Conservation (phyloP, 2,329 filamentous ascomycete species). For the Aspergillus sp. region DNA sequence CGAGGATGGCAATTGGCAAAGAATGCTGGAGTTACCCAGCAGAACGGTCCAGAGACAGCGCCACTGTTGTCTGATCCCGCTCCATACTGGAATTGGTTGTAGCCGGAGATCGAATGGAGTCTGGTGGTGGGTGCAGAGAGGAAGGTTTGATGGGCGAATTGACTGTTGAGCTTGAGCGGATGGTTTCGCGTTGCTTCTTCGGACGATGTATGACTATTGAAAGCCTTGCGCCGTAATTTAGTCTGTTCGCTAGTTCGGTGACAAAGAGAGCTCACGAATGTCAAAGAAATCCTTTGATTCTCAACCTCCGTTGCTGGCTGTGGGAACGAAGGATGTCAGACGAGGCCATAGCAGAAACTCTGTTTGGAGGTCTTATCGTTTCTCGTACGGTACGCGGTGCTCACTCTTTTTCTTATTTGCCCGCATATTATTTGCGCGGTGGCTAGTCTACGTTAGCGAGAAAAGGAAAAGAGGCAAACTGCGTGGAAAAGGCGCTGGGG, state of each 20-base stretch:
- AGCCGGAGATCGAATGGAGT: conserved; percentile 3
- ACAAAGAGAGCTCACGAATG: conserved; percentile 1
- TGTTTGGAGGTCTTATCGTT: conserved; percentile 7
- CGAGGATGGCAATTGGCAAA: not conserved
- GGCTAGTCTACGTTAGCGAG: not conserved
- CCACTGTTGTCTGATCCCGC: conserved; percentile 10
- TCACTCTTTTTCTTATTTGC: not conserved
- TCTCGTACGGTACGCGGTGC: not conserved
- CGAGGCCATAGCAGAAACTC: conserved; percentile 1
- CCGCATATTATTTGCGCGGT: not conserved
- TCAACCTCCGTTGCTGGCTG: not conserved
- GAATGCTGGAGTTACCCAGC: conserved; percentile 6
- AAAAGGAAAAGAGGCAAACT: conserved; percentile 6
- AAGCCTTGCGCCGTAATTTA: conserved; percentile 6
- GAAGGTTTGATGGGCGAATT: not conserved
- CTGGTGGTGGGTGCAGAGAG: not conserved
- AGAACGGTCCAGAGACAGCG: conserved; percentile 11
- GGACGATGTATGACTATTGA: conserved; percentile 11
- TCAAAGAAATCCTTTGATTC: not conserved
- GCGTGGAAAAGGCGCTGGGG: conserved; percentile 1
- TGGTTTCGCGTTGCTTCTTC: conserved; percentile 16
- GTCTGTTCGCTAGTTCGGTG: conserved; percentile 2
- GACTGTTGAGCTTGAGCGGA: not conserved
- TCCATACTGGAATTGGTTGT: not conserved
- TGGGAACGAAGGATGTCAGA: conserved; percentile 7